These are phyloP conservation scores for Aspergillus mulundensis DNA, from an alignment of 495 filamentous ascomycete genomes.

Conservation along the genomic window DNA sequence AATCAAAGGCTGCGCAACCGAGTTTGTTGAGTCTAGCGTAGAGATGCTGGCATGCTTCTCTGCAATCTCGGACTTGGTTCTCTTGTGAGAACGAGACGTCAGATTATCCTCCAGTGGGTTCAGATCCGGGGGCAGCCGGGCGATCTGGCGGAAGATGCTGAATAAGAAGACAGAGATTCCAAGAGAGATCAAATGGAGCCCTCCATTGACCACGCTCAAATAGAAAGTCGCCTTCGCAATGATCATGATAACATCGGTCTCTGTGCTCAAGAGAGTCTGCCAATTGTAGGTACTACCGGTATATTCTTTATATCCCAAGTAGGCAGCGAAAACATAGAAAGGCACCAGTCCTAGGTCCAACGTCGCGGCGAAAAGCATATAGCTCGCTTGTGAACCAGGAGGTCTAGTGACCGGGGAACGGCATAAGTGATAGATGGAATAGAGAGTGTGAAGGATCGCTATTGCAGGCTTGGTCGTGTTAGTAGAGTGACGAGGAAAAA, in stretches of 20 bases:
- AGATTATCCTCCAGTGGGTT: constrained; percentile 85
- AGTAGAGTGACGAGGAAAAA: background rate
- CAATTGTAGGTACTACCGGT: constrained; percentile 49
- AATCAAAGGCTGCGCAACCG: constrained; percentile 53
- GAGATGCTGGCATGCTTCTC: constrained; percentile 50
- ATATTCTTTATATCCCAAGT: constrained; percentile 48
- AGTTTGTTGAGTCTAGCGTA: constrained; percentile 52
- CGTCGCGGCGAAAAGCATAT: constrained; percentile 73
- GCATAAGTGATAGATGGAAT: constrained; percentile 73
- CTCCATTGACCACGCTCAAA: constrained; percentile 53
- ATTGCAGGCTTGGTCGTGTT: constrained; percentile 55
- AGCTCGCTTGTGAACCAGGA: constrained; percentile 73
- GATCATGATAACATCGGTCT: constrained; percentile 41
- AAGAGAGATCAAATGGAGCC: constrained; percentile 66
- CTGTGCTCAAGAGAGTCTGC: constrained; percentile 53
- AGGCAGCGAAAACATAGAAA: constrained; percentile 69
- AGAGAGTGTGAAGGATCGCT: constrained; percentile 64
- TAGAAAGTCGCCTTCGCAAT: constrained; percentile 64
- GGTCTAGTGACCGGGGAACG: constrained; percentile 63
- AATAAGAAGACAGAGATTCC: constrained; percentile 66
- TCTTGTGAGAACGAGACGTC: constrained; percentile 72
- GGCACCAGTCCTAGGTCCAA: constrained; percentile 70
- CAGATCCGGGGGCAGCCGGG: constrained; percentile 80
- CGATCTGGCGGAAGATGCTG: constrained; percentile 74
- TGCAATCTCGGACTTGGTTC: constrained; percentile 67